A percentile compares a stretch with the other conserved stretches of the same genome.
phyloP scores from a whole-genome alignment of 495 filamentous ascomycete genomes.

The Haplographium delicatum region DNA sequence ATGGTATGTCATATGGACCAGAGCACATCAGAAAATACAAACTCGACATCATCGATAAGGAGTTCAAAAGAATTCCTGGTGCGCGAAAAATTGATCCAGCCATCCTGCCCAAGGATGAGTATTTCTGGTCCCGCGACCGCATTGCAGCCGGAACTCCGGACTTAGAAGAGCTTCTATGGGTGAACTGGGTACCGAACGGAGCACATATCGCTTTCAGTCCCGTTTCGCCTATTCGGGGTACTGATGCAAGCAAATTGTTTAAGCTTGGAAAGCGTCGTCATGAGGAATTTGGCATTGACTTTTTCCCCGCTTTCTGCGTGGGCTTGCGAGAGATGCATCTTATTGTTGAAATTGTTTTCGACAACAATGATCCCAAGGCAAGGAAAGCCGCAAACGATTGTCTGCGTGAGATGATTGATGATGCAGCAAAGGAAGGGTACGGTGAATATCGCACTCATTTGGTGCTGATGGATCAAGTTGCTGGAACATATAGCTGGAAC shows the following conservation, averaged over 20 bases:
- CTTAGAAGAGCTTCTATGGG: constrained; percentile 43
- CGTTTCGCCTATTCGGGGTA: constrained; percentile 39
- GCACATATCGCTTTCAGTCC: constrained; percentile 48
- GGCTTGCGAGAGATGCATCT: constrained; percentile 51
- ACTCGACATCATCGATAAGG: constrained; percentile 30
- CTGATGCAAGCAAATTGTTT: constrained; percentile 31
- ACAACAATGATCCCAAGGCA: constrained; percentile 35
- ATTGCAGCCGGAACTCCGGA: constrained; percentile 35
- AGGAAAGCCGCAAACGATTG: constrained; percentile 34
- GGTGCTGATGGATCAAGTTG: constrained; percentile 51
- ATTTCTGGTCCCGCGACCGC: constrained; percentile 15
- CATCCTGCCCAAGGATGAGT: constrained; percentile 16
- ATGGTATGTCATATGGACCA: constrained; percentile 40
- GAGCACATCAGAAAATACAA: constrained; percentile 12
- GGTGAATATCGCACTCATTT: constrained; percentile 56
- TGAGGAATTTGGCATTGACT: constrained; percentile 39
- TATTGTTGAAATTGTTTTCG: constrained; percentile 51
- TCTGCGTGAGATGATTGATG: constrained; percentile 41
- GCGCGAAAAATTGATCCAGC: constrained; percentile 28
- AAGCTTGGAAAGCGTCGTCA: constrained; percentile 27
- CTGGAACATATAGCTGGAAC: constrained; percentile 51
- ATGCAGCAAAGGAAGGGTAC: constrained; percentile 44
- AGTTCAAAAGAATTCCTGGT: constrained; percentile 31
- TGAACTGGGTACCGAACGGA: constrained; percentile 49
- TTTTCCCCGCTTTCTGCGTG: constrained; percentile 42